Evolutionary conservation across 352 stramenopile genomes (phyloP).

Genomic region (Pythium insidiosum): DNA sequence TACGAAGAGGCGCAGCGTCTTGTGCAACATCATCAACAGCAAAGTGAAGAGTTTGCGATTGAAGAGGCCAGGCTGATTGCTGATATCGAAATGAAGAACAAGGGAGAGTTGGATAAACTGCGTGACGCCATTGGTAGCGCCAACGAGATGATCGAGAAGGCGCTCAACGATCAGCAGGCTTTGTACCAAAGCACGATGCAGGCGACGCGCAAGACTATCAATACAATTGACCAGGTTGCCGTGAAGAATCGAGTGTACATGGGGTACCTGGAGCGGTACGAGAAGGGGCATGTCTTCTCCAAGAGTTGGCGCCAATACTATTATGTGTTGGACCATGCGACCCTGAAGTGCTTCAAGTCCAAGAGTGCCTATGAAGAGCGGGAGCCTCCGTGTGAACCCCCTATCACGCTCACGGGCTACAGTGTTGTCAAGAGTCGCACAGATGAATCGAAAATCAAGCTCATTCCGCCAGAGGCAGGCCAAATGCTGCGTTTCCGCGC

Average conservation of each 20-base stretch:
- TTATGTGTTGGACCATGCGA: conserved; percentile 60
- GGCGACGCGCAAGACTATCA: conserved; percentile 63
- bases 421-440: conserved; percentile 60
- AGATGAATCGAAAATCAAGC: conserved; percentile 77
- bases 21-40: conserved; percentile 33
- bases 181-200: conserved; percentile 76
- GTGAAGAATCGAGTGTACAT: conserved; percentile 56
- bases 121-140: conserved; percentile 27
- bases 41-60: conserved; percentile 34
- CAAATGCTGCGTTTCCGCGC: conserved; percentile 68
- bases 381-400: conserved; percentile 30
- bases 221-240: conserved; percentile 63
- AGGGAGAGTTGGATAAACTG: conserved; percentile 27
- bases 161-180: conserved; percentile 45
- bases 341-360: conserved; percentile 63
- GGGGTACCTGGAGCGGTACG: conserved; percentile 68
- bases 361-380: conserved; percentile 70
- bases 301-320: conserved; percentile 77
- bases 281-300: conserved; percentile 64
- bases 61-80: conserved; percentile 42
- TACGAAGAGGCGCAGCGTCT: conserved; percentile 38
- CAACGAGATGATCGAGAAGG: conserved; percentile 34
- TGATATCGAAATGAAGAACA: conserved; percentile 33
- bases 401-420: conserved; percentile 57
- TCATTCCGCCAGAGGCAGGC: conserved; percentile 54